Percentiles rank a stretch among this genome's conserved stretches.
Evolutionary conservation across 805 yeast species (phyloP).

Genomic region (Citeromyces matritensis): DNA sequence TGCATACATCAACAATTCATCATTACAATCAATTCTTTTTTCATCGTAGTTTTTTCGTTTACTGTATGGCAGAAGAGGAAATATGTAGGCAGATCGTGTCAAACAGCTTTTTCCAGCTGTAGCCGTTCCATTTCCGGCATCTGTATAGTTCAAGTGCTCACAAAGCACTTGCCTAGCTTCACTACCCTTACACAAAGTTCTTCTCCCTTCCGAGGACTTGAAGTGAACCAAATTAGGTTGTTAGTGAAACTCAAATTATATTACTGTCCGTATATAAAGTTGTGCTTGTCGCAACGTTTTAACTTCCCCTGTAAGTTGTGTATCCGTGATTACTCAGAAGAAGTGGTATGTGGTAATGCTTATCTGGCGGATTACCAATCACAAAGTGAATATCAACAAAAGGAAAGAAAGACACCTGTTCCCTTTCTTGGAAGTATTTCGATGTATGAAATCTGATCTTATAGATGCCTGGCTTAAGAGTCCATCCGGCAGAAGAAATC

Average conservation of each 20-base stretch:
- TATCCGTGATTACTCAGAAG: slow-evolving; percentile 76
- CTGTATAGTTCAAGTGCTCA: slow-evolving; percentile 6
- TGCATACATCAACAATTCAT: not conserved
- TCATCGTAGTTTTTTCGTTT: not conserved
- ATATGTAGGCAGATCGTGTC: not conserved
- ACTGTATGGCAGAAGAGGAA: not conserved
- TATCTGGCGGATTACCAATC: slow-evolving; percentile 50
- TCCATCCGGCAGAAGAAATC: slow-evolving; percentile 20
- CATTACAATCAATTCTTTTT: not conserved
- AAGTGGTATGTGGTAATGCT: slow-evolving; percentile 84
- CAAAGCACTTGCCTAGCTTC: too few species aligned
- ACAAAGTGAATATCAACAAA: slow-evolving; percentile 69
- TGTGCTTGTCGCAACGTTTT: slow-evolving; percentile 1
- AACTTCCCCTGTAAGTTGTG: slow-evolving; percentile 83
- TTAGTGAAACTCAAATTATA: not conserved
- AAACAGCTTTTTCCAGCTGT: not conserved
- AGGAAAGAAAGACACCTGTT: slow-evolving; percentile 59
- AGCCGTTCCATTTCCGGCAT: slow-evolving; percentile 20
- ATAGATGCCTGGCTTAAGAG: slow-evolving; percentile 47
- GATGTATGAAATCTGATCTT: slow-evolving; percentile 68
- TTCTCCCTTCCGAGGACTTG: not conserved
- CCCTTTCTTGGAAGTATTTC: slow-evolving; percentile 31
- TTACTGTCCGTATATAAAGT: too few species aligned
- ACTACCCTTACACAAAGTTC: too few species aligned
- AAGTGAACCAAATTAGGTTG: not conserved